These are phyloP conservation scores for Dendryphion nanum DNA, from an alignment of 2,329 filamentous ascomycete species.

Conservation along the genomic window DNA sequence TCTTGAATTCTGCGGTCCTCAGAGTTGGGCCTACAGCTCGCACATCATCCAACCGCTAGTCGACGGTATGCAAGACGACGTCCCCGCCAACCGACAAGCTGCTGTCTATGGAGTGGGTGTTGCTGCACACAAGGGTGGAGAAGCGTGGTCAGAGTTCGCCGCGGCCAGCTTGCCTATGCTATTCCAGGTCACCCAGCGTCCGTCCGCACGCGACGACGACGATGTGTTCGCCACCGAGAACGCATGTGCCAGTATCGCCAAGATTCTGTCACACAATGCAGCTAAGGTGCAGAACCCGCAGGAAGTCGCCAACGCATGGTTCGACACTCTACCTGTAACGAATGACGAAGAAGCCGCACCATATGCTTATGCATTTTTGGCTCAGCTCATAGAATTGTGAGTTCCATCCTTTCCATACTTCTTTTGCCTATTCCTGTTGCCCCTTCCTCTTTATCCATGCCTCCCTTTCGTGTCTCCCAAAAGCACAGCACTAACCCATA, in stretches of 20 bases:
- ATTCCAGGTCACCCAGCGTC: constrained; percentile 79
- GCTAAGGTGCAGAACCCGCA: constrained; percentile 73
- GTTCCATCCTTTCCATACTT: too few species aligned
- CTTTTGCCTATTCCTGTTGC: too few species aligned
- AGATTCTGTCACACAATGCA: constrained; percentile 89
- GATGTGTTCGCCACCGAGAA: constrained; percentile 98
- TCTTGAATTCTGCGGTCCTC: constrained; percentile 88
- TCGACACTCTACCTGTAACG: constrained; percentile 84
- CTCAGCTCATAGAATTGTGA: constrained; percentile 91
- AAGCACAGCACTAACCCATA: too few species aligned
- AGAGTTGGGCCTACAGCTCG: constrained; percentile 82
- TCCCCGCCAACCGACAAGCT: constrained; percentile 90
- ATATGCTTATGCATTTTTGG: constrained; percentile 90
- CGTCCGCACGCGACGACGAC: constrained; percentile 82
- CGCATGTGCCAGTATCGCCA: constrained; percentile 92
- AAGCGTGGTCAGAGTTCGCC: constrained; percentile 83
- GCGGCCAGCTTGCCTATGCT: constrained; percentile 75
- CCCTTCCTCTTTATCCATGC: not conserved
- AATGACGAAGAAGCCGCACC: constrained; percentile 98
- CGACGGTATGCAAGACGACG: constrained; percentile 79
- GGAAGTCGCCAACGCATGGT: constrained; percentile 77
- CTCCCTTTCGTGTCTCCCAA: not conserved
- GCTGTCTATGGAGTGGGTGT: constrained; percentile 95
- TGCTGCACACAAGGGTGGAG: constrained; percentile 87
- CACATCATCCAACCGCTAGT: constrained; percentile 86